Evolutionary conservation across 192 early-diverging fungal species (phyloP), one percentile per base, ranked within the genome.

Genomic region (Blastocladiella britannica): DNA sequence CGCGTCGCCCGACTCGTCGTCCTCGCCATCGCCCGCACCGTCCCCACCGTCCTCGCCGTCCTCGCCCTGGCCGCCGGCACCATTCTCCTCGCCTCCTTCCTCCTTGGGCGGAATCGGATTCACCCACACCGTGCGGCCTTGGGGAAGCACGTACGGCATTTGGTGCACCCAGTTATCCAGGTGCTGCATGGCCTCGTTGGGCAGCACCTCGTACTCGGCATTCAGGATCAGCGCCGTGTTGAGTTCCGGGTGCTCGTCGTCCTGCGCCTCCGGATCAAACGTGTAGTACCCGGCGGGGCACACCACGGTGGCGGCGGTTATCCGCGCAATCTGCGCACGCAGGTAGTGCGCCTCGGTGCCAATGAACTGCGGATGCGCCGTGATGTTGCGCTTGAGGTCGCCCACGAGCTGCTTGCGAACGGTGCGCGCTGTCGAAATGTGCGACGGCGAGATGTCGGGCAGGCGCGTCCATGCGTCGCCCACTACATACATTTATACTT

Each of bases 131-230:
- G 62, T 62, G 26, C 73, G 60, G 4, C 78, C 78, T 65, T 80
- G 78, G 6, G 78, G 78, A 23, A 80, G 62, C 28, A 80, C 66
- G 60, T 80, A 80, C 22, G 75, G 78, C 0, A 79, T 70, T 54
- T 80, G 78, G 61, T 80, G 78, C 22, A 78, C 75, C 78, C 78
- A 80, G 62, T 73, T 76, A 55, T 65, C 53, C n/a, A 61, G 47
- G 26, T 58, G 30, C n/a, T 71, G 56, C 18, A 80, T 65, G 26
- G 63, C 55, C 25, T 76, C 78, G 52, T 72, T 70, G 52, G 72
- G 55, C 18, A 68, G 60, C 1, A 63, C 62, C 56, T 78, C 76
- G 57, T 61, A 79, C 52, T 80, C 78, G 53, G 75, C 65, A 58
- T 79, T 80, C 57, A 79, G 69, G 59, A 80, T 74, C 56, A 80